A percentile compares a stretch with the other conserved stretches of the same genome.
phyloP scores from a whole-genome alignment of 2,329 filamentous ascomycete species.

The Parastagonospora nodorum region DNA sequence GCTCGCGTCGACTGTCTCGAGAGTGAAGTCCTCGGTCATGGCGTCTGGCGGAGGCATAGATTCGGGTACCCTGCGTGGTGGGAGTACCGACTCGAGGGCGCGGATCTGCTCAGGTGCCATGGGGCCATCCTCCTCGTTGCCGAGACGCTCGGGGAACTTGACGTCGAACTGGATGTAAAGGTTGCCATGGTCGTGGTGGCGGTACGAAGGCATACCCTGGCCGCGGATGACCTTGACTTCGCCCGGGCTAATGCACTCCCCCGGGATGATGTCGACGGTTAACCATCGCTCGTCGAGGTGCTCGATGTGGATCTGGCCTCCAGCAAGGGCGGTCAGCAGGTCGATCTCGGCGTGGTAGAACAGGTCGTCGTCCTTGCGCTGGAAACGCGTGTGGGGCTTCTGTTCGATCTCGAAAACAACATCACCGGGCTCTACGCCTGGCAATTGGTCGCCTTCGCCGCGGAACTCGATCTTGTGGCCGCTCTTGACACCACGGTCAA shows the following conservation, averaged over 20 bases:
- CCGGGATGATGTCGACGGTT: constrained; percentile 87
- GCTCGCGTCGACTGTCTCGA: constrained; percentile 80
- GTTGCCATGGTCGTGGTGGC: constrained; percentile 95
- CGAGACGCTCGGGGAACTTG: constrained; percentile 77
- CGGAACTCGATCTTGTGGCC: constrained; percentile 97
- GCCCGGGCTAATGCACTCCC: constrained; percentile 91
- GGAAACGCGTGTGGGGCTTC: constrained; percentile 96
- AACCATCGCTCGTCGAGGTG: constrained; percentile 98
- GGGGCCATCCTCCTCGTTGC: constrained; percentile 50
- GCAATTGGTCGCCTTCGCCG: constrained; percentile 94
- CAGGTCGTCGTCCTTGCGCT: constrained; percentile 93
- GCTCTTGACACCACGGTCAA: constrained; percentile 90
- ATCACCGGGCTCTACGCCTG: constrained; percentile 90
- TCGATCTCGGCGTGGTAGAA: constrained; percentile 96
- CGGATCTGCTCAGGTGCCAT: constrained; percentile 71
- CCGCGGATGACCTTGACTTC: constrained; percentile 92
- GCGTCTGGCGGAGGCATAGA: constrained; percentile 75
- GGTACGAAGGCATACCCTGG: constrained; percentile 95
- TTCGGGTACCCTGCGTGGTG: constrained; percentile 66
- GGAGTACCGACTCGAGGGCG: constrained; percentile 82
- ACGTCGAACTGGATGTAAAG: constrained; percentile 97
- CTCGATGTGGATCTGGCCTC: constrained; percentile 89
- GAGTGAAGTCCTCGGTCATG: constrained; percentile 87
- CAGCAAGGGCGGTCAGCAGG: constrained; percentile 89
- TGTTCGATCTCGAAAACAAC: constrained; percentile 99